These are phyloP conservation scores for Didymella segeticola DNA, from an alignment of 2,329 filamentous ascomycete genomes.

Conservation along the genomic window DNA sequence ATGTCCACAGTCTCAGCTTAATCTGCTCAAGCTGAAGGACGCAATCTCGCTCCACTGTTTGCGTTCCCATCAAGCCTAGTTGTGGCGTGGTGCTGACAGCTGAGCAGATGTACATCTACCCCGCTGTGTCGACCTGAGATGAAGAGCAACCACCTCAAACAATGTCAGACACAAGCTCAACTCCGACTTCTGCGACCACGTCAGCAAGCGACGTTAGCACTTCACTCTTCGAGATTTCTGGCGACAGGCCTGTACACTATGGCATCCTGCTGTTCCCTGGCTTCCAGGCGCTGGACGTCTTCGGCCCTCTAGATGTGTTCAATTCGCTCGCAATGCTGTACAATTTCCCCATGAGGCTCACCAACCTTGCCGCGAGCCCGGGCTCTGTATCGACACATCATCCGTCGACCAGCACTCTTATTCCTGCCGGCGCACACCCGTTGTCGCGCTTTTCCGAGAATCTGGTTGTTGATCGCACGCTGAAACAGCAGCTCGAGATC, in stretches of 20 bases:
- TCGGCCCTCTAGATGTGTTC: slow-evolving; percentile 56
- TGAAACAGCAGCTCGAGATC: slow-evolving; percentile 23
- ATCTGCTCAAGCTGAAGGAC: slow-evolving; percentile 5
- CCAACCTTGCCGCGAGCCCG: slow-evolving; percentile 30
- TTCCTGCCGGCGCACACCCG: slow-evolving; percentile 20
- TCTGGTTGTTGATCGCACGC: slow-evolving; percentile 24
- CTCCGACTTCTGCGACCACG: background rate
- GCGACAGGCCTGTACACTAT: slow-evolving; percentile 27
- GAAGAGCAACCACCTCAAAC: background rate
- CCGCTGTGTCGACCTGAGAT: slow-evolving; percentile 5
- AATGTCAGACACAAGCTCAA: slow-evolving; percentile 1
- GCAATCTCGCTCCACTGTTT: slow-evolving; percentile 3
- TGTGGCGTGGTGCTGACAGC: slow-evolving; percentile 16
- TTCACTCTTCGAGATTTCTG: slow-evolving; percentile 19
- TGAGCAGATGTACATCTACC: slow-evolving; percentile 10
- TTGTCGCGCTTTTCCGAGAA: slow-evolving; percentile 28
- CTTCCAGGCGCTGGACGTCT: slow-evolving; percentile 44
- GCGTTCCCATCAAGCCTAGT: slow-evolving; percentile 7
- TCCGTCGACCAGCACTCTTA: slow-evolving; percentile 22
- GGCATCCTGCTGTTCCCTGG: slow-evolving; percentile 30
- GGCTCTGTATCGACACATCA: slow-evolving; percentile 34
- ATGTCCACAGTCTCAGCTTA: slow-evolving; percentile 2
- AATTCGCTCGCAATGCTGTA: slow-evolving; percentile 38
- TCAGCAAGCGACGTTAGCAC: slow-evolving; percentile 1
- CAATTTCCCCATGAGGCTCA: slow-evolving; percentile 36